Evolutionary conservation across 257 asterid genomes (phyloP).

Genomic region (Nicotiana attenuata): DNA sequence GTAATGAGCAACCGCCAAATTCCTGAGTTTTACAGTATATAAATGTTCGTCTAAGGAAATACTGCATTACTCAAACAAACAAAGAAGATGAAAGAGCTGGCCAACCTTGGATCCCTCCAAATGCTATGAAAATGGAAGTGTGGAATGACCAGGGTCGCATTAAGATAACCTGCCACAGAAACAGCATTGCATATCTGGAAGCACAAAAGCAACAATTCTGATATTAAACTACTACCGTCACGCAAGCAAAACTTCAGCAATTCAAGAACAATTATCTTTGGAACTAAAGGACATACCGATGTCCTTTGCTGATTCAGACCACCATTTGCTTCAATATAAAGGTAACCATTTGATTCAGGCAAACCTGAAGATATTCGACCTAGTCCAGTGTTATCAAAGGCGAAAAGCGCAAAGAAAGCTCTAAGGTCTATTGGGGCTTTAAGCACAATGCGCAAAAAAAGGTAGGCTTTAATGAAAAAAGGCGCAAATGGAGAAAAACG

Average conservation of each 20-base stretch:
- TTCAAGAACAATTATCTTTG: not conserved
- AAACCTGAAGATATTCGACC: conserved; percentile 26
- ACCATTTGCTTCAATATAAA: conserved; percentile 81
- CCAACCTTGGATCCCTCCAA: conserved; percentile 97
- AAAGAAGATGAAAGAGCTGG: not conserved
- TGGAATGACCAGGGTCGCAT: conserved; percentile 93
- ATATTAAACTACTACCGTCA: not conserved
- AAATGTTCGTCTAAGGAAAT: not conserved
- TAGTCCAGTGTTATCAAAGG: not conserved
- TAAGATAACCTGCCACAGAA: conserved; percentile 96
- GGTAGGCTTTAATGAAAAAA: too few relatives aligned
- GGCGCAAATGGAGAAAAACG: too few relatives aligned
- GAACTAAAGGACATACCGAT: conserved; percentile 48
- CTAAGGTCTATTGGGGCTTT: too few relatives aligned
- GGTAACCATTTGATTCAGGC: conserved; percentile 52
- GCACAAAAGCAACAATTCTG: conserved; percentile 18
- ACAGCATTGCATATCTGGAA: conserved; percentile 98
- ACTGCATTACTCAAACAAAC: not conserved
- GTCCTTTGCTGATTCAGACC: conserved; percentile 97
- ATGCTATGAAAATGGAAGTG: conserved; percentile 93
- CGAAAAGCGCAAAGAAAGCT: too few relatives aligned
- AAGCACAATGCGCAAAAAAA: too few relatives aligned
- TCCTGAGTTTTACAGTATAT: not conserved
- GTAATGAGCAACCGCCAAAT: not conserved
- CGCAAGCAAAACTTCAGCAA: not conserved